Evolutionary conservation across 257 asterid species (phyloP).

Genomic region (Mitragyna speciosa): DNA sequence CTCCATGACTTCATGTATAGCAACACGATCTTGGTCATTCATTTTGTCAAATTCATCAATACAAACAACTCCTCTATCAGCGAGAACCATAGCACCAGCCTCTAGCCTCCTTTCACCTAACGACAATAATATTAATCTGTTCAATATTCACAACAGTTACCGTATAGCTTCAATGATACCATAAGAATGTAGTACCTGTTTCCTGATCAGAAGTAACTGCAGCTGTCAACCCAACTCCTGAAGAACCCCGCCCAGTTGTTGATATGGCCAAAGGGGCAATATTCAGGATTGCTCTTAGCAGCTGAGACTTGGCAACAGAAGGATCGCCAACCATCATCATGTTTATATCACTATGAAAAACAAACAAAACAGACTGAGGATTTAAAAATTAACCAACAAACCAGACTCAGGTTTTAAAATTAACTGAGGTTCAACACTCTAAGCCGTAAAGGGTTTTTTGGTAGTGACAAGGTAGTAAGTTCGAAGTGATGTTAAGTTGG

Average conservation of each 20-base stretch:
- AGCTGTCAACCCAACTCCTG: slow-evolving; percentile 99
- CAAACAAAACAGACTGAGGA: slow-evolving; percentile 17
- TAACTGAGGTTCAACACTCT: not conserved
- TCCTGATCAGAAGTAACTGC: slow-evolving; percentile 99
- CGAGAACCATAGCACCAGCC: slow-evolving; percentile 99
- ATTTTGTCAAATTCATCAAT: slow-evolving; percentile 96
- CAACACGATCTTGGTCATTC: slow-evolving; percentile 98
- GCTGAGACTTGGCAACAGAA: slow-evolving; percentile 97
- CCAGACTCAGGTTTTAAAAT: slow-evolving; percentile 16
- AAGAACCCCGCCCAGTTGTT: slow-evolving; percentile 97
- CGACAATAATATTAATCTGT: slow-evolving; percentile 15
- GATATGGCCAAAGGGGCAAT: slow-evolving; percentile 97
- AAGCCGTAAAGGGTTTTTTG: not conserved
- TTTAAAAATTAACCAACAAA: slow-evolving; percentile 15
- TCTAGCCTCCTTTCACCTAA: slow-evolving; percentile 89
- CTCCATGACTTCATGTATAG: slow-evolving; percentile 98
- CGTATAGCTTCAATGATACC: not conserved
- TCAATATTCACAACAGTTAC: slow-evolving; percentile 12
- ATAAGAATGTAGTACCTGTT: slow-evolving; percentile 56
- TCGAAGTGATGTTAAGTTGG: not conserved
- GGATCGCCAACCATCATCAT: slow-evolving; percentile 99
- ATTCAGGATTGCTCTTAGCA: slow-evolving; percentile 91
- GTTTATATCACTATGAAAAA: slow-evolving; percentile 72
- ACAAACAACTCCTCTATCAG: slow-evolving; percentile 94
- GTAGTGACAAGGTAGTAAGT: not conserved